Evolutionary conservation across 768 basidiomycete genomes (phyloP).

Genomic region (Russula sp.): DNA sequence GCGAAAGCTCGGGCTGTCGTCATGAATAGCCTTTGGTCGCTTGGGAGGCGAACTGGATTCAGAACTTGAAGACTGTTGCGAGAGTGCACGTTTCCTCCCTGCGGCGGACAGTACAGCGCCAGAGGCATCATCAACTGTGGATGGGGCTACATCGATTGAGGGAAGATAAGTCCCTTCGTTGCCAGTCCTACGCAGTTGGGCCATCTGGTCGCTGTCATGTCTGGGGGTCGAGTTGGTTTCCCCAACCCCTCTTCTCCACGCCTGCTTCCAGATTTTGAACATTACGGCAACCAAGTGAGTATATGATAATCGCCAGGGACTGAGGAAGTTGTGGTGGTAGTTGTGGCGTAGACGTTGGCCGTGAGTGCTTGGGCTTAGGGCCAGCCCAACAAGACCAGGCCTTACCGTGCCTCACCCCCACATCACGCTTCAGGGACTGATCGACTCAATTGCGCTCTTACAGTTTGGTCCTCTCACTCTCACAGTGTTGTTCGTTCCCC

Average conservation of each 20-base stretch:
- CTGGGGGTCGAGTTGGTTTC: conserved; percentile 17
- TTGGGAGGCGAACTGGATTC: conserved; percentile 14
- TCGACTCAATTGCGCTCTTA: background rate
- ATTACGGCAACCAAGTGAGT: conserved; percentile 34
- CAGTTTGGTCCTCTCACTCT: background rate
- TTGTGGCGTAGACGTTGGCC: background rate
- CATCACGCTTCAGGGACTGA: background rate
- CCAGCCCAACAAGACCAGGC: too few relatives aligned
- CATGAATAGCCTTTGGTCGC: conserved; percentile 9
- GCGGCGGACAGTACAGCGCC: conserved; percentile 24
- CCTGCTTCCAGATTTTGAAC: conserved; percentile 52
- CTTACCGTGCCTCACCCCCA: too few relatives aligned
- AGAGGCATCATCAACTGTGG: conserved; percentile 24
- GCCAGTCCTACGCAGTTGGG: conserved; percentile 20
- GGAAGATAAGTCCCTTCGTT: conserved; percentile 29
- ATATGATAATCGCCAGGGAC: background rate
- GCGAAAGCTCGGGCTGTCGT: conserved; percentile 8
- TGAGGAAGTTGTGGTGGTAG: background rate
- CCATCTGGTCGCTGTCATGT: conserved; percentile 26
- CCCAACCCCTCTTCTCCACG: conserved; percentile 43
- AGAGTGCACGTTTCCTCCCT: conserved; percentile 20
- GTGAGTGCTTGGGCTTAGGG: background rate
- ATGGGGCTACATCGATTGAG: conserved; percentile 23
- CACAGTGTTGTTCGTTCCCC: background rate
- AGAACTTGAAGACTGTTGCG: conserved; percentile 10